A percentile compares a stretch with the other conserved stretches of the same genome.
These are phyloP conservation scores for Pouteria glomerata DNA, from an alignment of 148 eudicot genomes.

Conservation along the genomic window DNA sequence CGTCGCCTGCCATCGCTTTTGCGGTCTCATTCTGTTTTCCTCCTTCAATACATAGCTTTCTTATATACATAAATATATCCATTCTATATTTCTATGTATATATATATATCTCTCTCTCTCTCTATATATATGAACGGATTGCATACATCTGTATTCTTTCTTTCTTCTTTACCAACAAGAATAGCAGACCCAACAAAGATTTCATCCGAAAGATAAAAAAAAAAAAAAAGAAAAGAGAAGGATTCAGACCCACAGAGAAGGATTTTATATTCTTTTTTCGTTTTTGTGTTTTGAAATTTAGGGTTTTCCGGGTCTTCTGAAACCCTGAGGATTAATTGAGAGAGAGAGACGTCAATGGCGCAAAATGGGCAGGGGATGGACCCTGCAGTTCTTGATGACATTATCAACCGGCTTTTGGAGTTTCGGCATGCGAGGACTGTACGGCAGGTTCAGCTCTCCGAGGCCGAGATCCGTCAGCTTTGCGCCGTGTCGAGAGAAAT, in stretches of 20 bases:
- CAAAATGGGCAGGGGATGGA: constrained; percentile 46
- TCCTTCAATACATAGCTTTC: background rate
- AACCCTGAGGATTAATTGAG: constrained; percentile 4
- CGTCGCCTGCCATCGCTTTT: background rate
- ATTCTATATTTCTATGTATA: background rate
- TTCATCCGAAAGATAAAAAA: background rate
- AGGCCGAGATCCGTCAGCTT: constrained; percentile 72
- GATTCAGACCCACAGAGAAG: background rate
- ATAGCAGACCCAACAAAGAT: background rate
- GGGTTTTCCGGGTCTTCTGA: constrained; percentile 2
- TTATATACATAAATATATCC: background rate
- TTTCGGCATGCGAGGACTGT: constrained; percentile 48
- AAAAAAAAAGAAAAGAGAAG: background rate
- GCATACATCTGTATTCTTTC: background rate
- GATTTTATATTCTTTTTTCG: background rate
- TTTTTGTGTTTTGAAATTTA: background rate
- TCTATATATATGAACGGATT: background rate
- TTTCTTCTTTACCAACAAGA: background rate
- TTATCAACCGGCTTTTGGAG: constrained; percentile 55
- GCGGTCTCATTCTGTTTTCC: background rate
- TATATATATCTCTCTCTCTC: background rate
- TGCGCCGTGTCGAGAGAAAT: constrained; percentile 54
- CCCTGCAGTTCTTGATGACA: constrained; percentile 49
- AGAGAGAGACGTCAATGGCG: constrained; percentile 17
- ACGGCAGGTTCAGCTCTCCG: constrained; percentile 68